Base-by-base conservation (phyloP, 2,329 filamentous ascomycete genomes). In the Cryphonectria japonica region DNA sequence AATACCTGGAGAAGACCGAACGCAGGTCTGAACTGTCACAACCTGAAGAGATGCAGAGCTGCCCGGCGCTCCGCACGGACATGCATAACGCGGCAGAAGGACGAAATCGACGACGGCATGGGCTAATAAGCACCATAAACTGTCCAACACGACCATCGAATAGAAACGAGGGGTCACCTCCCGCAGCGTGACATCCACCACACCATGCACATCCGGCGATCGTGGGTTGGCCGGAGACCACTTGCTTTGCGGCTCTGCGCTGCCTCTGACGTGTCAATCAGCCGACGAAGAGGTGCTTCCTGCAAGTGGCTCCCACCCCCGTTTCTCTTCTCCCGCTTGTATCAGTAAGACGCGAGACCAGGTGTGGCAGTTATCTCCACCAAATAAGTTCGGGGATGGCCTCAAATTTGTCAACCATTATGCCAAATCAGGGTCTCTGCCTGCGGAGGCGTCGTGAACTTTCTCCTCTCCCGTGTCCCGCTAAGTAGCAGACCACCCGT, bases 191-290 rank as follows among this genome's bases (percentile, higher is more conserved):
- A 59, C 32, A 61, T 61, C 46, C 46, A 64, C 26, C 22, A 32
- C 32, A 67, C 29, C 16, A 43, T 59, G 68, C 46, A 72, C 65
- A 63, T n/a, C 19, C 29, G 46, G 29, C 22, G 59, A 57, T 34
- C 46, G 37, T 57, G 66, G 69, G 50, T 34, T 66, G 22, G 43
- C n/a, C 63, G 54, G 66, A 69, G 43, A 67, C 59, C 52, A 37
- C 61, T 71, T 71, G 46, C 66, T 69, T 39, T 71, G 71, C 61
- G 71, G 71, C 71, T 72, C 71, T 72, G 71, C 71, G 46, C 37
- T 63, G 32, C 54, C 69, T 68, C 65, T 72, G 71, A 71, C 71
- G 71, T 72, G 71, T 71, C 71, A 72, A 71, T 72, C 71, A 70
- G 71, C 69, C 61, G 69, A 71, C 66, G 41, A 63, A 37, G 41